Conservation (phyloP, 257 asterid genomes). For the Coffea eugenioides region DNA sequence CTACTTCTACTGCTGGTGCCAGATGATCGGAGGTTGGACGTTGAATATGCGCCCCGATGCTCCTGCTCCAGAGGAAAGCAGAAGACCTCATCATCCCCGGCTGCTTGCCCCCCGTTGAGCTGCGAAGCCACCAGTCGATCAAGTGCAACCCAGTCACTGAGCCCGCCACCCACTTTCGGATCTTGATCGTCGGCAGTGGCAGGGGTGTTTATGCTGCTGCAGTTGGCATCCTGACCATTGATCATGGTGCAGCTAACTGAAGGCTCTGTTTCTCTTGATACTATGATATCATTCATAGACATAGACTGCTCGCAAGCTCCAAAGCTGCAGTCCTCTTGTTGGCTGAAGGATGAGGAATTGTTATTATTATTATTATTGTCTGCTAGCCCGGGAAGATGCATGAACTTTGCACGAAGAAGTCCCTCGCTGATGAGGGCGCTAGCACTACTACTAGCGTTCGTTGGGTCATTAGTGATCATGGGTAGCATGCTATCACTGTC, state of each 20-base stretch:
- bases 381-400: slow-evolving; percentile 59
- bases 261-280: slow-evolving; percentile 11
- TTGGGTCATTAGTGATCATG: slow-evolving; percentile 6
- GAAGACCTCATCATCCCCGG: slow-evolving; percentile 36
- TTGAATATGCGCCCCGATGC: slow-evolving; percentile 22
- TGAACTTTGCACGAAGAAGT: slow-evolving; percentile 27
- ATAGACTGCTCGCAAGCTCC: slow-evolving; percentile 18
- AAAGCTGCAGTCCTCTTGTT: slow-evolving; percentile 22
- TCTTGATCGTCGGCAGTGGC: not conserved
- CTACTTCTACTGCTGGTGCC: not conserved
- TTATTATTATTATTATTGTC: not conserved
- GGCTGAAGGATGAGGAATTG: slow-evolving; percentile 10
- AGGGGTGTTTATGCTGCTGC: not conserved
- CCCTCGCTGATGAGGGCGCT: not conserved
- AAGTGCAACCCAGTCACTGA: slow-evolving; percentile 59
- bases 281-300: slow-evolving; percentile 19
- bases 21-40: slow-evolving; percentile 25
- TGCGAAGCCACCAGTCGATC: slow-evolving; percentile 92
- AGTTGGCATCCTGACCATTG: not conserved
- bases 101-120: slow-evolving; percentile 68
- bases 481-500: slow-evolving; percentile 7
- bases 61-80: slow-evolving; percentile 42
- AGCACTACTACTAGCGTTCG: not conserved
- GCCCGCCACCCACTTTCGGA: not conserved
- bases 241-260: not conserved